These are phyloP conservation scores for Jacaranda mimosifolia DNA, from an alignment of 257 asterid genomes.

Conservation along the genomic window DNA sequence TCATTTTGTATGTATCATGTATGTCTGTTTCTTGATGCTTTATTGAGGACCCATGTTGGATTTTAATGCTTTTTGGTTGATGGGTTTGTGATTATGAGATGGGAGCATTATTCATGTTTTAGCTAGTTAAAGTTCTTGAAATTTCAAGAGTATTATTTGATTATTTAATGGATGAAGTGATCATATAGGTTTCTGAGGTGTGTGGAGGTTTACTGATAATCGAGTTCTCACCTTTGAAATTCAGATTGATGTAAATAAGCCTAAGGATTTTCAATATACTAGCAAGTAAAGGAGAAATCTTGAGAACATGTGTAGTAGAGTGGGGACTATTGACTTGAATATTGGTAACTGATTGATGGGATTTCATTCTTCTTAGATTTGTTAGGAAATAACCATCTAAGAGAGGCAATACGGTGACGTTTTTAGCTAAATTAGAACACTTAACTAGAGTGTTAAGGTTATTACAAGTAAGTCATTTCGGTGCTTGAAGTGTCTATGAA, in stretches of 20 bases:
- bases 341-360: not conserved
- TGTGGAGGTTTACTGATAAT: not conserved
- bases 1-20: not conserved
- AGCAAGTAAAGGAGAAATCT: slow-evolving; percentile 6
- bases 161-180: not conserved
- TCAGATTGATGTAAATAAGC: not conserved
- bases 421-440: too few species aligned
- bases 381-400: not conserved
- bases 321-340: not conserved
- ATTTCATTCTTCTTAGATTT: not conserved
- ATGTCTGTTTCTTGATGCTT: not conserved
- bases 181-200: slow-evolving; percentile 13
- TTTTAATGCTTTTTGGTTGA: slow-evolving; percentile 1
- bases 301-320: not conserved
- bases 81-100: slow-evolving; percentile 28
- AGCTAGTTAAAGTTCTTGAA: slow-evolving; percentile 13
- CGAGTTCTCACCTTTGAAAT: not conserved
- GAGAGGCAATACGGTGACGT: too few species aligned
- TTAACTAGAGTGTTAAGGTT: too few species aligned
- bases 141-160: slow-evolving; percentile 1
- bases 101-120: slow-evolving; percentile 15
- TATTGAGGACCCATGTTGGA: not conserved
- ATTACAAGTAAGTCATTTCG: too few species aligned
- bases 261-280: not conserved
- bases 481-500: too few species aligned